Conservation (phyloP, 1,284 basidiomycete species). For the Cryptococcus amylolentus region DNA sequence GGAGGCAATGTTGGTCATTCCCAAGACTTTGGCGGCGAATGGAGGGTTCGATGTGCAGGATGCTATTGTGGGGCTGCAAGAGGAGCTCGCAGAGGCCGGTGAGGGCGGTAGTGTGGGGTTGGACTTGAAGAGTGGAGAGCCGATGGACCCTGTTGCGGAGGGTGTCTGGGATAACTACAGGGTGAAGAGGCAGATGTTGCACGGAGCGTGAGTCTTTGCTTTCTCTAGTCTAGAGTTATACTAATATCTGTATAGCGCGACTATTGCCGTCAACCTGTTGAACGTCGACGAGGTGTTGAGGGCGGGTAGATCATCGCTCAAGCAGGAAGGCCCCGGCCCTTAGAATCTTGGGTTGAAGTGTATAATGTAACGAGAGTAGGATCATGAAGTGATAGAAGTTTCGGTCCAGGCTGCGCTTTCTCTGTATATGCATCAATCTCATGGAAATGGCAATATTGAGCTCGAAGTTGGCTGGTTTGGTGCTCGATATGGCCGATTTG, state of each 20-base stretch:
- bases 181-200: conserved; percentile 97
- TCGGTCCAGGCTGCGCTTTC: no score
- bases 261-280: conserved; percentile 93
- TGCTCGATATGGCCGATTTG: neutral
- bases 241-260: conserved; percentile 62
- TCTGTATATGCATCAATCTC: no score
- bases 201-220: conserved; percentile 70
- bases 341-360: neutral
- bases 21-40: conserved; percentile 94
- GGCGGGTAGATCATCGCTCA: conserved; percentile 79
- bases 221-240: neutral
- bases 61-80: conserved; percentile 81
- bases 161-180: conserved; percentile 99
- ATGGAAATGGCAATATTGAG: neutral
- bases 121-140: conserved; percentile 89
- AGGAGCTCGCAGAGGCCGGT: conserved; percentile 84
- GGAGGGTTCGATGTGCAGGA: conserved; percentile 98
- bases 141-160: conserved; percentile 90
- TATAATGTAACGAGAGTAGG: neutral
- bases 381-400: neutral
- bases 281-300: conserved; percentile 94
- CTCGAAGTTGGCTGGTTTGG: neutral
- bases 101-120: conserved; percentile 85
- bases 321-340: conserved; percentile 5
- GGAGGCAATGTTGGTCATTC: conserved; percentile 89